Evolutionary conservation across 257 asterid species (phyloP).

Genomic region (Asclepias syriaca): DNA sequence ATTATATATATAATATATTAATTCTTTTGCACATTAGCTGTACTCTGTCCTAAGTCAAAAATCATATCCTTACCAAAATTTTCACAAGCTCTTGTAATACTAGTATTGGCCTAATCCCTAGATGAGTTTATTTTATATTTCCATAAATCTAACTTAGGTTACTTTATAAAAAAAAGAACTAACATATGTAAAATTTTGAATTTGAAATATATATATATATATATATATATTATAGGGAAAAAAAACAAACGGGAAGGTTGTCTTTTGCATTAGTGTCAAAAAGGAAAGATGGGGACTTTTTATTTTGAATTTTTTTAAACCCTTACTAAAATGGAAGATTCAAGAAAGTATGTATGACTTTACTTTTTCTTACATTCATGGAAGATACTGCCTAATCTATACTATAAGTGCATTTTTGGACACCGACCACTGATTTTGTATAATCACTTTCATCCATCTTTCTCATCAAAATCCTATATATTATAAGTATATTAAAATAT

Average conservation of each 20-base stretch:
- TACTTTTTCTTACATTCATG: background rate
- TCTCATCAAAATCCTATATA: too few species aligned
- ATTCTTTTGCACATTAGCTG: background rate
- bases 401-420: background rate
- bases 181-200: too few species aligned
- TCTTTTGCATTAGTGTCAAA: conserved; percentile 5
- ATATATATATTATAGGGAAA: too few species aligned
- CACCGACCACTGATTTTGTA: background rate
- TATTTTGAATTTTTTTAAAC: too few species aligned
- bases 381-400: background rate
- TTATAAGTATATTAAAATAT: too few species aligned
- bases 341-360: background rate
- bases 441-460: too few species aligned
- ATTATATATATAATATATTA: too few species aligned
- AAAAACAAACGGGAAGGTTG: background rate
- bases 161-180: background rate
- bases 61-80: background rate
- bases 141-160: too few species aligned
- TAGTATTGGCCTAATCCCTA: background rate
- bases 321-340: background rate
- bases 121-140: too few species aligned
- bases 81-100: background rate
- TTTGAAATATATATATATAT: too few species aligned
- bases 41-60: background rate
- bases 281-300: background rate